Evolutionary conservation across 1,284 basidiomycete genomes (phyloP), one percentile per base, ranked within the genome.

Genomic region (Kwoniella shivajii): DNA sequence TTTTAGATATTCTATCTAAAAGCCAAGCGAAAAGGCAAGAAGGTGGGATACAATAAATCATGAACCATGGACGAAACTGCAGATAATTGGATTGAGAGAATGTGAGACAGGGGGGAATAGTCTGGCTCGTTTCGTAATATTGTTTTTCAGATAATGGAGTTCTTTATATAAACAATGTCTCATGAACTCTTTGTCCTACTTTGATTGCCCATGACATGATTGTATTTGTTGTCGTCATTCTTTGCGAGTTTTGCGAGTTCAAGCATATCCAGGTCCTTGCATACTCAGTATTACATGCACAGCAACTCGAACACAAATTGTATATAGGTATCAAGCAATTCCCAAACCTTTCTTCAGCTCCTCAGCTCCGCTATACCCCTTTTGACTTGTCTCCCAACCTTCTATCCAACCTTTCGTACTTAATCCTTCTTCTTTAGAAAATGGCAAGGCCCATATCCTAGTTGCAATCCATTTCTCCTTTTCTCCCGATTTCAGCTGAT

Each of bases 401-500:
- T 44, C 9, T 26, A 56, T 24, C 58, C 58, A 60, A 3, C 58
- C 58, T 16, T 37, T 37, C 1, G 41, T 48, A 4, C 41, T 30
- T 30, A 52, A 29, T 4, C 51, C 50, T 16, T 44, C 29, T 4
- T 38, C 24, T 22, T 45, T 39, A 14, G 41, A 7, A 16, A 58
- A 58, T 16, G 58, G 58, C 14, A 56, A 22, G 11, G 49, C 58
- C 34, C 39, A 60, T 14, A 60, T 24, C 34, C 58, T 41, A 0
- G 50, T 56, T n/a, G 54, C 54, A 6, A 57, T 38, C 63, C 63
- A 64, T 43, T 48, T 43, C 24, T 54, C 52, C 26, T 34, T 30
- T 14, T 50, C 20, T 1, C 47, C 43, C n/a, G 39, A 20, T 29
- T 77, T 65, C 56, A 85, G 81, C 36, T 81, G 78, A 10, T 79